Evolutionary conservation across 495 filamentous ascomycete species (phyloP).

Genomic region (Penicillium salamii): DNA sequence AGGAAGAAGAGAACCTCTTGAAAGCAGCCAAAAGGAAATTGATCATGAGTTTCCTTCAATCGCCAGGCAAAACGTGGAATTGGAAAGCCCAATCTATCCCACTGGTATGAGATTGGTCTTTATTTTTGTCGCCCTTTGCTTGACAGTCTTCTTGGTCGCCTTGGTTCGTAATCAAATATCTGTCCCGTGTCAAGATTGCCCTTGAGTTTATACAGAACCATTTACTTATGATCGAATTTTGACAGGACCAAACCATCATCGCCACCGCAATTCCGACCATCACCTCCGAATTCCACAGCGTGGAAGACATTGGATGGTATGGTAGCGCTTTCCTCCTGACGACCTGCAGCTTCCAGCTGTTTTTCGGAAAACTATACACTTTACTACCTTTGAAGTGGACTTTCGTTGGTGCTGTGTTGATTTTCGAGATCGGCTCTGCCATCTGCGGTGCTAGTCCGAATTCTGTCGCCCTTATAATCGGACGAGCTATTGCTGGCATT

Average conservation of each 20-base stretch:
- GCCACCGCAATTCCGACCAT: not conserved
- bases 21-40: too few species aligned
- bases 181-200: too few species aligned
- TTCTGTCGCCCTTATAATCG: not conserved
- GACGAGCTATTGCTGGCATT: not conserved
- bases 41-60: too few species aligned
- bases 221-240: too few species aligned
- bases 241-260: too few species aligned
- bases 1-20: too few species aligned
- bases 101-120: conserved; percentile 42
- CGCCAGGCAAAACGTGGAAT: too few species aligned
- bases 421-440: not conserved
- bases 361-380: not conserved
- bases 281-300: not conserved
- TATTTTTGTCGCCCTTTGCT: conserved; percentile 48
- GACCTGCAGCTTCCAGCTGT: not conserved
- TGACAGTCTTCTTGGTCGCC: conserved; percentile 58
- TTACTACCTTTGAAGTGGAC: not conserved
- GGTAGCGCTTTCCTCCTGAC: not conserved
- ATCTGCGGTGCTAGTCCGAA: not conserved
- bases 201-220: too few species aligned
- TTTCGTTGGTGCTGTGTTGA: not conserved
- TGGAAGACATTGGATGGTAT: not conserved
- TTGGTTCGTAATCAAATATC: conserved; percentile 35
- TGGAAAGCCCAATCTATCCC: conserved; percentile 33